These are phyloP conservation scores for Saccharomycopsis sp. DNA, from an alignment of 805 yeast species.

Conservation along the genomic window DNA sequence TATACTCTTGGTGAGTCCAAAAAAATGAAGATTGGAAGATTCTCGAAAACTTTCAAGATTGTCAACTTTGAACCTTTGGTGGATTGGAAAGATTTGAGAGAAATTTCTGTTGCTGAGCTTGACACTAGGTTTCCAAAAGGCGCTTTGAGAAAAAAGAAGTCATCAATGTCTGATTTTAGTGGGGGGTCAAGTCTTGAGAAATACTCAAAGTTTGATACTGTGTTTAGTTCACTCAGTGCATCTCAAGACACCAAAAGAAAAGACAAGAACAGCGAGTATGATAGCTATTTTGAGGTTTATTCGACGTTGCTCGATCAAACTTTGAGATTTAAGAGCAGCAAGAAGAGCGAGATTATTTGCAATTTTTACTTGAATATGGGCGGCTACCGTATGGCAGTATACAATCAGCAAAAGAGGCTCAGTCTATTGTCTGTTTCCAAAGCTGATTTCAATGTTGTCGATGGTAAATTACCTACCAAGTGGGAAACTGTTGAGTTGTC, in stretches of 20 bases:
- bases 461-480: slow-evolving; percentile 26
- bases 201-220: too few relatives aligned
- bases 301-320: slow-evolving; percentile 7
- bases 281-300: slow-evolving; percentile 12
- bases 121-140: too few relatives aligned
- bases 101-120: too few relatives aligned
- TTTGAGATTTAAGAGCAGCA: slow-evolving; percentile 6
- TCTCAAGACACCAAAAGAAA: too few relatives aligned
- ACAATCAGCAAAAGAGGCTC: slow-evolving; percentile 3
- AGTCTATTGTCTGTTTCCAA: too few relatives aligned
- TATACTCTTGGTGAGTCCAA: slow-evolving; percentile 10
- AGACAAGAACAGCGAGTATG: too few relatives aligned
- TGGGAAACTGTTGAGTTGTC: slow-evolving; percentile 35
- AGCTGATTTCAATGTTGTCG: slow-evolving; percentile 20
- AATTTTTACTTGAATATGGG: slow-evolving; percentile 12
- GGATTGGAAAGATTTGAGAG: slow-evolving; percentile 18
- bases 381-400: slow-evolving; percentile 3
- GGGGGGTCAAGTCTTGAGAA: too few relatives aligned
- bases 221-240: too few relatives aligned
- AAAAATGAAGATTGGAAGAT: slow-evolving; percentile 8
- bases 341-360: slow-evolving; percentile 11
- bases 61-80: slow-evolving; percentile 17
- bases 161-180: too few relatives aligned
- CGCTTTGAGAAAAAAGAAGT: too few relatives aligned
- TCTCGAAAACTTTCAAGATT: slow-evolving; percentile 8